Evolutionary conservation across 352 stramenopile species (phyloP).

Genomic region (Phytophthora vignae): DNA sequence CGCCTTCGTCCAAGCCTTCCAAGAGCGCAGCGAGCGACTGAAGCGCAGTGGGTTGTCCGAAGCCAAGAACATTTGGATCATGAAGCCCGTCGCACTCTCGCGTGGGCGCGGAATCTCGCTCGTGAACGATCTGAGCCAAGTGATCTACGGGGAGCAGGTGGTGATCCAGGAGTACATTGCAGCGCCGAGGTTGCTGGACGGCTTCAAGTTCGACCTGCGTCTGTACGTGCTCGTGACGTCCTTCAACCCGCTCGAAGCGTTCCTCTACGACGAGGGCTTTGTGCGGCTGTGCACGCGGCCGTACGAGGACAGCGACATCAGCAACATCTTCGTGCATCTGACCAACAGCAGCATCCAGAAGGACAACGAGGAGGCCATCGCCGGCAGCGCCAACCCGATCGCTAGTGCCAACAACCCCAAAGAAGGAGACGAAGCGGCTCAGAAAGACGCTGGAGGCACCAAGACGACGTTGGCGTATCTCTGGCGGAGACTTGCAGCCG

Average conservation of each 20-base stretch:
- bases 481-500: constrained; percentile 70
- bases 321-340: constrained; percentile 93
- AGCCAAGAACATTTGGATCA: constrained; percentile 94
- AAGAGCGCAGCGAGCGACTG: constrained; percentile 49
- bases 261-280: constrained; percentile 95
- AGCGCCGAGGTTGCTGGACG: constrained; percentile 88
- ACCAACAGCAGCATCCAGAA: constrained; percentile 97
- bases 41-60: constrained; percentile 1
- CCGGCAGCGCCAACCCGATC: constrained; percentile 38
- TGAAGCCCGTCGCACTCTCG: constrained; percentile 93
- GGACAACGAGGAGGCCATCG: constrained; percentile 66
- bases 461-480: constrained; percentile 87
- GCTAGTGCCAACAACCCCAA: constrained; percentile 21
- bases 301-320: constrained; percentile 80
- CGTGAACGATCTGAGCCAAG: constrained; percentile 85
- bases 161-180: constrained; percentile 93
- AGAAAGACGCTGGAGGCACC: constrained; percentile 69
- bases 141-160: constrained; percentile 90
- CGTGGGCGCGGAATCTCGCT: constrained; percentile 94
- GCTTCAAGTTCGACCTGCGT: constrained; percentile 93
- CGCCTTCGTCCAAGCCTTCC: constrained; percentile 88
- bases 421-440: constrained; percentile 37
- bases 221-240: constrained; percentile 96
- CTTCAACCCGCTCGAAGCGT: constrained; percentile 93
- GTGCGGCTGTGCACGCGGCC: constrained; percentile 88